A percentile compares a stretch with the other conserved stretches of the same genome.
These are phyloP conservation scores for Amphichorda felina DNA, from an alignment of 2,329 filamentous ascomycete species.

Conservation along the genomic window DNA sequence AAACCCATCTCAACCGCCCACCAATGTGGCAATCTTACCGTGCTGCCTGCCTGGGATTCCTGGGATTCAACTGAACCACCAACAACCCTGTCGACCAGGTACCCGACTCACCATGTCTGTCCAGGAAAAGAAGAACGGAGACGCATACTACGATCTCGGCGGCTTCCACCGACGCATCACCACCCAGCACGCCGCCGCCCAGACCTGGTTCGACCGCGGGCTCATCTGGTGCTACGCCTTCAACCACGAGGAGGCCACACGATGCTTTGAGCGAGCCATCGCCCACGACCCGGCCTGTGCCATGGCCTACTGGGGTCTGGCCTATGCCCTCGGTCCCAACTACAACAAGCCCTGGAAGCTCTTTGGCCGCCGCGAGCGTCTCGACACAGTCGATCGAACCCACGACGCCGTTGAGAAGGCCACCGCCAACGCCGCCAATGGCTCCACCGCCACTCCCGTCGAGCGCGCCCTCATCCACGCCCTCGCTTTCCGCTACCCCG, in stretches of 20 bases:
- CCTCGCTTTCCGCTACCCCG: slow-evolving; percentile 48
- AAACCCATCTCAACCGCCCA: no score
- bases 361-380: slow-evolving; percentile 52
- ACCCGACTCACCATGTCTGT: neutral
- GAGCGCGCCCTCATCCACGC: slow-evolving; percentile 55
- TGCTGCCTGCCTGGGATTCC: no score
- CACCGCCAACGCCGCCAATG: slow-evolving; percentile 6
- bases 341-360: slow-evolving; percentile 67
- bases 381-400: slow-evolving; percentile 27
- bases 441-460: slow-evolving; percentile 10
- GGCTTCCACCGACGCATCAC: slow-evolving; percentile 41
- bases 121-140: neutral
- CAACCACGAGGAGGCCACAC: slow-evolving; percentile 60
- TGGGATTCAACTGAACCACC: no score
- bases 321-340: slow-evolving; percentile 64
- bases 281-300: slow-evolving; percentile 39
- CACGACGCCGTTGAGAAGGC: slow-evolving; percentile 17
- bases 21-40: no score
- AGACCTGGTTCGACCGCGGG: slow-evolving; percentile 60
- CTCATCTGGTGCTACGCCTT: slow-evolving; percentile 66
- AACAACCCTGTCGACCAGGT: no score
- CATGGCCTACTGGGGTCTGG: slow-evolving; percentile 59
- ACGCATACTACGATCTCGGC: slow-evolving; percentile 49
- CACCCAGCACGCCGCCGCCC: slow-evolving; percentile 36
- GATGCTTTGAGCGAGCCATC: slow-evolving; percentile 52